Percentiles rank a stretch among this genome's conserved stretches.
Conservation (phyloP, 2,329 filamentous ascomycete species). For the Aureobasidium vineae region DNA sequence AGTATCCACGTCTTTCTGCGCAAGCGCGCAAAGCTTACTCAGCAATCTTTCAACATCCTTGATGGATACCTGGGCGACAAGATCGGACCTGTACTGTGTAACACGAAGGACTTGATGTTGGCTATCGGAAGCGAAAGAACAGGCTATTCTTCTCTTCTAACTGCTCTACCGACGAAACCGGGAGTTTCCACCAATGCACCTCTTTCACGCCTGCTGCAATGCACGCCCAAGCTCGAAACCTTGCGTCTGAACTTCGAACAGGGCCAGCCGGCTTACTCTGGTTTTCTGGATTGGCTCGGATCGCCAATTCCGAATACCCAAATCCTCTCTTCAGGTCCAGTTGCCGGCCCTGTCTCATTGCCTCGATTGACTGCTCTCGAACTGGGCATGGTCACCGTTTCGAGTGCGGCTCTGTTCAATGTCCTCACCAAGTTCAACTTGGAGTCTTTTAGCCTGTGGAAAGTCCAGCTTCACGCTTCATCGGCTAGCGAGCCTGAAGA, state of each 20-base stretch:
- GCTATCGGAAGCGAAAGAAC: slow-evolving; percentile 14
- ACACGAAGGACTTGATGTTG: slow-evolving; percentile 31
- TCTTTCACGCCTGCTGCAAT: slow-evolving; percentile 30
- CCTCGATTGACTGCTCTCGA: slow-evolving; percentile 29
- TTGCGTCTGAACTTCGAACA: slow-evolving; percentile 34
- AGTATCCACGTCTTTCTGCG: slow-evolving; percentile 35
- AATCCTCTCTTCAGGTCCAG: neutral
- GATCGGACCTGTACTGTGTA: slow-evolving; percentile 28
- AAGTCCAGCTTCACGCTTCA: slow-evolving; percentile 24
- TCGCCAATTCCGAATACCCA: neutral
- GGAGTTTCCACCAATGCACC: neutral
- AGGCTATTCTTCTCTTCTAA: neutral
- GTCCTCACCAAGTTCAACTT: slow-evolving; percentile 31
- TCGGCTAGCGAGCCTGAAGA: neutral
- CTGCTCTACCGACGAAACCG: neutral
- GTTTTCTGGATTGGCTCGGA: slow-evolving; percentile 18
- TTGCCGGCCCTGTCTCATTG: slow-evolving; percentile 26
- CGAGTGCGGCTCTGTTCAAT: slow-evolving; percentile 25
- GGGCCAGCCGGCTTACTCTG: slow-evolving; percentile 12
- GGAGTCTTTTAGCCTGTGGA: slow-evolving; percentile 32
- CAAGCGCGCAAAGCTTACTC: neutral
- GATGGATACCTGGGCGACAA: slow-evolving; percentile 21
- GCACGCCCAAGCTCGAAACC: slow-evolving; percentile 28
- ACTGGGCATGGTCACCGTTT: slow-evolving; percentile 29
- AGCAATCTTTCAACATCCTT: slow-evolving; percentile 29